Evolutionary conservation across 2,329 filamentous ascomycete genomes (phyloP), one percentile per base, ranked within the genome.

Genomic region (Paraphaeosphaeria minitans): DNA sequence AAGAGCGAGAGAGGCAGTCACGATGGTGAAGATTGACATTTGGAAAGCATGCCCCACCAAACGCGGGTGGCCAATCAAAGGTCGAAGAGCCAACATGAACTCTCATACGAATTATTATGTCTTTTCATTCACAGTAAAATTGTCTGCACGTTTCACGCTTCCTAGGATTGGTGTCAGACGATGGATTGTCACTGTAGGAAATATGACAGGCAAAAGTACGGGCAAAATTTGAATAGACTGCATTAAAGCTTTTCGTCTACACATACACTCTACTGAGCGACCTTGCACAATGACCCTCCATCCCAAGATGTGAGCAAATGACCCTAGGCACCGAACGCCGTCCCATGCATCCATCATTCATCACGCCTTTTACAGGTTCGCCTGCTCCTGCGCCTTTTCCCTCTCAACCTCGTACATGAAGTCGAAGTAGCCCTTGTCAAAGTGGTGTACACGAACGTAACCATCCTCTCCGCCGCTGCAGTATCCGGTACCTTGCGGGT

Each of bases 361-460:
- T 64, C 51, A 64, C 64, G 63, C 39, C 53, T 56, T 63, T 56
- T 73, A 77, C 69, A 76, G 66, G 64, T 74, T 75, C 58, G 72
- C 70, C 70, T 81, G 81, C 60, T 63, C 69, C 48, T 67, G 68
- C 57, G 53, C 65, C 74, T 81, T 78, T 83, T 97, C 93, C 79
- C 93, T 86, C 87, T 99, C 95, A 62, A 98, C 95, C 85, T 99
- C 95, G 80, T 97, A 99, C 84, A 91, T 87, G 83, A 99, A 99
- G 80, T 99, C 95, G 79, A 95, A 98, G 85, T 97, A 99, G 63
- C 90, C 87, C 85, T 96, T 96, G 83, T 99, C 95, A 81, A 99
- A 99, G 81, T 97, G 92, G 82, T 99, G 95, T 68, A 98, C 89
- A 75, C 95, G 91, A 66, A 99, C 94, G 82, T 99, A 99, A 74